phyloP scores from a whole-genome alignment of 257 asterid genomes.

The Cinchona pubescens region DNA sequence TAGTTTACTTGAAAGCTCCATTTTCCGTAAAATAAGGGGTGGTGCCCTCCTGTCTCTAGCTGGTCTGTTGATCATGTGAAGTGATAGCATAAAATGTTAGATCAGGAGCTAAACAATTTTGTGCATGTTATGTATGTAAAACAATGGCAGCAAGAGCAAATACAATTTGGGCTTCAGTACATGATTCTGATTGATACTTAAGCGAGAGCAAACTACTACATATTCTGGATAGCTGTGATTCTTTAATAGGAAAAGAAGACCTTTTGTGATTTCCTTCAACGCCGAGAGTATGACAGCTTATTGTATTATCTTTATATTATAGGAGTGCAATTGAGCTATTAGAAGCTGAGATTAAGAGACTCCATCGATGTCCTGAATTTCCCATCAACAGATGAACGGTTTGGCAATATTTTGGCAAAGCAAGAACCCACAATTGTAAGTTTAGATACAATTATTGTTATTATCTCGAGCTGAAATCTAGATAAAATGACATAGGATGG shows the following conservation, averaged over 20 bases:
- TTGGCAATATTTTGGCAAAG: conserved; percentile 26
- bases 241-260: not conserved
- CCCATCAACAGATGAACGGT: conserved; percentile 28
- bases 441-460: conserved; percentile 6
- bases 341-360: conserved; percentile 65
- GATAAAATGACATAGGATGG: not conserved
- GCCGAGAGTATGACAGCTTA: conserved; percentile 12
- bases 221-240: not conserved
- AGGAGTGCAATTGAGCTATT: conserved; percentile 89
- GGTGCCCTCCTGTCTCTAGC: too few relatives aligned
- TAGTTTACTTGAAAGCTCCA: not conserved
- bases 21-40: too few relatives aligned
- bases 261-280: conserved; percentile 11
- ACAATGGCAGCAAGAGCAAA: not conserved
- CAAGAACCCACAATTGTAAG: conserved; percentile 49
- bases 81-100: not conserved
- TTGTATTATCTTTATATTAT: conserved; percentile 15
- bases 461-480: not conserved
- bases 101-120: not conserved
- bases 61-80: too few relatives aligned
- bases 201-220: not conserved
- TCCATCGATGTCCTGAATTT: conserved; percentile 29
- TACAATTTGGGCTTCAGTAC: not conserved
- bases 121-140: not conserved
- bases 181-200: not conserved